Evolutionary conservation across 768 basidiomycete species (phyloP).

Genomic region (Coprinopsis cinerea): DNA sequence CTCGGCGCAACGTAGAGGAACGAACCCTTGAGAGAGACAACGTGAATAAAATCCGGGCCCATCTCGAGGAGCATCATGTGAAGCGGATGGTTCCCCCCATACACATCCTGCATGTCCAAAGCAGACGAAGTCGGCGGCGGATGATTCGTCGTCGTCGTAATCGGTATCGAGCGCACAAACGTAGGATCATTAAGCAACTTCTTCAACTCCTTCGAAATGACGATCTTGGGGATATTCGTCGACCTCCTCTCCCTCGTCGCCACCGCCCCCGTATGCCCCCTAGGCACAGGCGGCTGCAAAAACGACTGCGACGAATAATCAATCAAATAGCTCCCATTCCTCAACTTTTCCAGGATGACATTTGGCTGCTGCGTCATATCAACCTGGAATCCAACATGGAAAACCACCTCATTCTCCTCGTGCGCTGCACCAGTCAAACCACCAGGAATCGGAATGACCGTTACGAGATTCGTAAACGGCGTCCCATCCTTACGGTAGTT

Average conservation of each 20-base stretch:
- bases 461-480: slow-evolving; percentile 89
- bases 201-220: slow-evolving; percentile 50
- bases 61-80: slow-evolving; percentile 56
- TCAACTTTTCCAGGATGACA: slow-evolving; percentile 72
- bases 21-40: slow-evolving; percentile 86
- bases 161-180: slow-evolving; percentile 44
- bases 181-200: slow-evolving; percentile 38
- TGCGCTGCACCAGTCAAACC: slow-evolving; percentile 42
- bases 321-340: slow-evolving; percentile 71
- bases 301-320: slow-evolving; percentile 38
- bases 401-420: slow-evolving; percentile 68
- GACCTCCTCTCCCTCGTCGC: slow-evolving; percentile 25
- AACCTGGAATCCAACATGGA: slow-evolving; percentile 94
- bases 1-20: slow-evolving; percentile 91
- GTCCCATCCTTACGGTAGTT: slow-evolving; percentile 85
- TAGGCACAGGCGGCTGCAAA: slow-evolving; percentile 3
- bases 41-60: slow-evolving; percentile 78
- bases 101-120: slow-evolving; percentile 14
- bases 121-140: slow-evolving; percentile 16
- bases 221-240: slow-evolving; percentile 22
- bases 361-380: slow-evolving; percentile 85
- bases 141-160: slow-evolving; percentile 34
- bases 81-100: slow-evolving; percentile 40
- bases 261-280: neutral
- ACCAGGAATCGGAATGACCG: slow-evolving; percentile 80